These are phyloP conservation scores for Phymatotrichopsis omnivora DNA, from an alignment of 2,329 filamentous ascomycete genomes.

Conservation along the genomic window DNA sequence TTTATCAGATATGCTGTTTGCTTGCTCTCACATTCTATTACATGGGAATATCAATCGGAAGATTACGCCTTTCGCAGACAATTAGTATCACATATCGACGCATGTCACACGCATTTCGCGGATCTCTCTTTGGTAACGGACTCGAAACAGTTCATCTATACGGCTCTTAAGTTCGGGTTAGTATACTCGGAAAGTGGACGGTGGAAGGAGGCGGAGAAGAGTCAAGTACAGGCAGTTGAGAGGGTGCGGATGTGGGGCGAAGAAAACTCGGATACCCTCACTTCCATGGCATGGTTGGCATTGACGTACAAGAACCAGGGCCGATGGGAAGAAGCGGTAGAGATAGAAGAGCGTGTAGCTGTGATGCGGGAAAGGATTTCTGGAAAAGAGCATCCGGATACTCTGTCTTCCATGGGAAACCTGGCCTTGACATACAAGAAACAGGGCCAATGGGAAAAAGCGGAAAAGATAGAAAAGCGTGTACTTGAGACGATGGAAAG, in stretches of 20 bases:
- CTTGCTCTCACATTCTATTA: too few relatives aligned
- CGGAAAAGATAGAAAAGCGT: not conserved
- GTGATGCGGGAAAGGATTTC: not conserved
- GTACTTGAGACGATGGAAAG: not conserved
- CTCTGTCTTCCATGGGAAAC: not conserved
- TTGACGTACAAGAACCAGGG: conserved; percentile 3
- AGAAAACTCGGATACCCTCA: not conserved
- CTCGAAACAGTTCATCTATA: not conserved
- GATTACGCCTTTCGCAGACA: not conserved
- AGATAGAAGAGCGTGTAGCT: not conserved
- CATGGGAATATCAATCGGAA: too few relatives aligned
- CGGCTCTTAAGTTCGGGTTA: not conserved
- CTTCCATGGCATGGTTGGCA: not conserved
- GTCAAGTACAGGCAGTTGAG: not conserved
- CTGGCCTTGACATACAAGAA: not conserved
- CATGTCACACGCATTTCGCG: not conserved
- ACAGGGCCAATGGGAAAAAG: not conserved
- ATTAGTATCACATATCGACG: not conserved
- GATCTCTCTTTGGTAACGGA: not conserved
- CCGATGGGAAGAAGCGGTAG: conserved; percentile 1
- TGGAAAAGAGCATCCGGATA: conserved; percentile 2
- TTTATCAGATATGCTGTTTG: not conserved
- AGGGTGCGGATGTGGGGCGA: not conserved
- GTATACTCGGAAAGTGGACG: not conserved
- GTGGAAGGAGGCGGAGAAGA: conserved; percentile 12